phyloP scores from a whole-genome alignment of 352 stramenopile species.

The Pythium utonaiense region DNA sequence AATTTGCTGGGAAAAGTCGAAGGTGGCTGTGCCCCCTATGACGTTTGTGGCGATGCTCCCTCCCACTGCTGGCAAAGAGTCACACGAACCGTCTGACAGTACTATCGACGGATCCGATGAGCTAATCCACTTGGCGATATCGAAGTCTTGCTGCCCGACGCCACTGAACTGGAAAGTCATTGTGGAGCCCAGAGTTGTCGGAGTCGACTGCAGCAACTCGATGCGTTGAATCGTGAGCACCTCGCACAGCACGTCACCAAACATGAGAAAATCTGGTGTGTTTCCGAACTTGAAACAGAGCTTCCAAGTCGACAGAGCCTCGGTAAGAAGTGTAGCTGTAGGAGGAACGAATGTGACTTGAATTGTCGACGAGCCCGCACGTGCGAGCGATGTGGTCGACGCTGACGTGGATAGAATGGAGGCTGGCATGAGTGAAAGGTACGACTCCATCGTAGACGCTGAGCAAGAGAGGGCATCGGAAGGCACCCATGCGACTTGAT shows the following conservation, averaged over 20 bases:
- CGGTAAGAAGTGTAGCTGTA: slow-evolving; percentile 4
- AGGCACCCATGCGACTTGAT: slow-evolving; percentile 63
- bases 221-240: slow-evolving; percentile 53
- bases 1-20: slow-evolving; percentile 41
- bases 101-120: slow-evolving; percentile 11
- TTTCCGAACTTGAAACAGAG: slow-evolving; percentile 69
- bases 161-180: slow-evolving; percentile 65
- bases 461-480: slow-evolving; percentile 41
- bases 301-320: slow-evolving; percentile 51
- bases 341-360: slow-evolving; percentile 39
- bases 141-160: slow-evolving; percentile 56
- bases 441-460: slow-evolving; percentile 21
- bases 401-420: slow-evolving; percentile 27
- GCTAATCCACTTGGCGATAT: slow-evolving; percentile 54
- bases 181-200: slow-evolving; percentile 31
- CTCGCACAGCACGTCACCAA: slow-evolving; percentile 53
- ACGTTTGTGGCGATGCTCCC: slow-evolving; percentile 34
- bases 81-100: slow-evolving; percentile 36
- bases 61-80: slow-evolving; percentile 31
- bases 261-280: slow-evolving; percentile 48
- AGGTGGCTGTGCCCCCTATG: slow-evolving; percentile 35
- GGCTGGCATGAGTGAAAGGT: slow-evolving; percentile 39
- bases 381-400: slow-evolving; percentile 32
- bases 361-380: slow-evolving; percentile 32
- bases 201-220: slow-evolving; percentile 27